Conservation (phyloP, 176 grass and related monocot species). For the Hyparrhenia diplandra region DNA sequence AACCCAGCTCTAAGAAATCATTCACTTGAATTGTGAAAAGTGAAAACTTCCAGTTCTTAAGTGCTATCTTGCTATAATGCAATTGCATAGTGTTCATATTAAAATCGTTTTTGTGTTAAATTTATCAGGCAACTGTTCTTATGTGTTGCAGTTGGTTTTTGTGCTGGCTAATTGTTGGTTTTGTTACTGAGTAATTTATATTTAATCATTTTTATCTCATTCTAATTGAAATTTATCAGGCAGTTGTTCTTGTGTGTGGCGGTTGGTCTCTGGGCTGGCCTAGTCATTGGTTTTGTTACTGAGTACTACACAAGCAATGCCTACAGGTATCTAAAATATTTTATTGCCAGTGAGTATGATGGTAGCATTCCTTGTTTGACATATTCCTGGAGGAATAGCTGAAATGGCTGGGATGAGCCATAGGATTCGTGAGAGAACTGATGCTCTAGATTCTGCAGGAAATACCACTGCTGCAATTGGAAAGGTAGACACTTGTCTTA, state of each 20-base stretch:
- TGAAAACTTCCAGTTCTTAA: not conserved
- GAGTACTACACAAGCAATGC: constrained; percentile 68
- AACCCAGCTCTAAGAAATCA: constrained; percentile 55
- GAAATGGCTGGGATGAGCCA: constrained; percentile 72
- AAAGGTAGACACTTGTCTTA: constrained; percentile 25
- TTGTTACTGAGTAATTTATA: constrained; percentile 4
- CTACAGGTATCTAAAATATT: constrained; percentile 32
- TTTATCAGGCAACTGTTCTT: constrained; percentile 29
- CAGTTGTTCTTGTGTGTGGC: constrained; percentile 59
- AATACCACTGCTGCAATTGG: constrained; percentile 49
- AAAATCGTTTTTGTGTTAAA: not conserved
- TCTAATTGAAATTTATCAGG: constrained; percentile 31
- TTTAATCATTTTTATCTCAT: not conserved
- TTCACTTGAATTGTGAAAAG: constrained; percentile 8
- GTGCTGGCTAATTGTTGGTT: constrained; percentile 21
- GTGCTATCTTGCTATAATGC: not conserved
- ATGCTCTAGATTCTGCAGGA: constrained; percentile 49
- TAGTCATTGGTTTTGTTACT: constrained; percentile 55
- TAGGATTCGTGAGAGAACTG: constrained; percentile 52
- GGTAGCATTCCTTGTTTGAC: not conserved
- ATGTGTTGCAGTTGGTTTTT: constrained; percentile 16
- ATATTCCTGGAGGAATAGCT: constrained; percentile 47
- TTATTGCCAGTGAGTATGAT: not conserved
- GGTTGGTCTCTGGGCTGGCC: constrained; percentile 58
- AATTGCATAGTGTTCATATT: not conserved